Evolutionary conservation across 2,329 filamentous ascomycete genomes (phyloP).

Genomic region (Fusarium compactum): DNA sequence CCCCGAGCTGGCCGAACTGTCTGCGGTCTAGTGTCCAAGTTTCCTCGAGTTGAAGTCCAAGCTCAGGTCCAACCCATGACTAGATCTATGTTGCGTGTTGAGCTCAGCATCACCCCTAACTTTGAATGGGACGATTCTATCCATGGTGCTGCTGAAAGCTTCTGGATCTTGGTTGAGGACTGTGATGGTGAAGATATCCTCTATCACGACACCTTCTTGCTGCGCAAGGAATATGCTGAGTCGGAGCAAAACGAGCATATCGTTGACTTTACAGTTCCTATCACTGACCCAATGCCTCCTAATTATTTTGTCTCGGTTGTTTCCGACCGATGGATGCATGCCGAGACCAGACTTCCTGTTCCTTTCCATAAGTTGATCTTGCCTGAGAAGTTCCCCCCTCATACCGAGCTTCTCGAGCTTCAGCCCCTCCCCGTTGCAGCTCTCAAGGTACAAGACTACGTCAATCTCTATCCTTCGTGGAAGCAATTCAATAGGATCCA

Average conservation of each 20-base stretch:
- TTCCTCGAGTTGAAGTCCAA: slow-evolving; percentile 91
- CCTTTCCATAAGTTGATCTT: slow-evolving; percentile 96
- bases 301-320: slow-evolving; percentile 98
- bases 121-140: slow-evolving; percentile 95
- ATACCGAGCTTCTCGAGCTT: slow-evolving; percentile 91
- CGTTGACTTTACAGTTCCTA: slow-evolving; percentile 95
- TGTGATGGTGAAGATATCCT: slow-evolving; percentile 97
- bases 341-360: slow-evolving; percentile 91
- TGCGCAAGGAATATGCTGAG: slow-evolving; percentile 88
- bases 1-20: slow-evolving; percentile 88
- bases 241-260: slow-evolving; percentile 92
- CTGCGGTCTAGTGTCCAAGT: slow-evolving; percentile 88
- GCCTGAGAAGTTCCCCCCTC: slow-evolving; percentile 94
- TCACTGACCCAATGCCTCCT: slow-evolving; percentile 96
- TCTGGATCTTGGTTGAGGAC: slow-evolving; percentile 98
- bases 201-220: slow-evolving; percentile 92
- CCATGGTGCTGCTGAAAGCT: slow-evolving; percentile 89
- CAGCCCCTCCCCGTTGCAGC: slow-evolving; percentile 91
- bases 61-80: slow-evolving; percentile 96
- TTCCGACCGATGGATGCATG: slow-evolving; percentile 98
- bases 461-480: slow-evolving; percentile 84
- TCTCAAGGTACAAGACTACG: slow-evolving; percentile 86
- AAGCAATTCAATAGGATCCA: slow-evolving; percentile 96
- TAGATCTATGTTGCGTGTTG: slow-evolving; percentile 89
- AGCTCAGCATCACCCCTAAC: slow-evolving; percentile 90